Evolutionary conservation across 2,329 filamentous ascomycete genomes (phyloP).

Genomic region (Fusarium praegraminearum): DNA sequence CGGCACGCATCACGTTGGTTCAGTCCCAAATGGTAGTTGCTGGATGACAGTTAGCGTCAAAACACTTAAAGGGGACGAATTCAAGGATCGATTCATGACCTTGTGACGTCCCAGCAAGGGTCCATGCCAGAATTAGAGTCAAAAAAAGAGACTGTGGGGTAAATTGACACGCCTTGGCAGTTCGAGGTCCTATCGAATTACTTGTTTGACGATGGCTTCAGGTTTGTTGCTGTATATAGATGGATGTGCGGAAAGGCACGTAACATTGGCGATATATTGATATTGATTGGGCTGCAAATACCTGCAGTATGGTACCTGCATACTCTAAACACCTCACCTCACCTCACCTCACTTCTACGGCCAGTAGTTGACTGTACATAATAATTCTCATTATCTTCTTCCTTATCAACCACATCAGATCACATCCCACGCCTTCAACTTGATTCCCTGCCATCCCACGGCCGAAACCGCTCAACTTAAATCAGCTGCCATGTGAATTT

Average conservation of each 20-base stretch:
- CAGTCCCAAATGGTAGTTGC: background rate
- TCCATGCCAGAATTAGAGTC: constrained; percentile 11
- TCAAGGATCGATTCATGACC: background rate
- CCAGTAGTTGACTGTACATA: background rate
- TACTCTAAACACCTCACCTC: background rate
- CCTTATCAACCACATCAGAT: constrained; percentile 20
- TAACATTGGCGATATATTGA: background rate
- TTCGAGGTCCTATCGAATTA: constrained; percentile 16
- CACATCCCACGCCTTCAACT: constrained; percentile 33
- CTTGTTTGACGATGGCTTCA: constrained; percentile 34
- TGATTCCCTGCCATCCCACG: constrained; percentile 16
- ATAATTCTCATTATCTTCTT: background rate
- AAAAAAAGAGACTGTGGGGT: constrained; percentile 40
- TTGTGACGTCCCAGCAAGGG: constrained; percentile 38
- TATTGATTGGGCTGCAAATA: background rate
- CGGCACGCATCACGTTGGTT: background rate
- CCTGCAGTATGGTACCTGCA: constrained; percentile 33
- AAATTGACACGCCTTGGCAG: constrained; percentile 34
- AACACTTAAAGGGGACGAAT: background rate
- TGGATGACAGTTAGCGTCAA: background rate
- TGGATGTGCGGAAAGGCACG: background rate
- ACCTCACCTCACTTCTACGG: background rate
- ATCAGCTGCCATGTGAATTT: background rate
- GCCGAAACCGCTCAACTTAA: background rate
- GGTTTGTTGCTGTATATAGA: background rate